These are phyloP conservation scores for Chalciporus sphaerocephalus DNA, from an alignment of 768 basidiomycete species.

Conservation along the genomic window DNA sequence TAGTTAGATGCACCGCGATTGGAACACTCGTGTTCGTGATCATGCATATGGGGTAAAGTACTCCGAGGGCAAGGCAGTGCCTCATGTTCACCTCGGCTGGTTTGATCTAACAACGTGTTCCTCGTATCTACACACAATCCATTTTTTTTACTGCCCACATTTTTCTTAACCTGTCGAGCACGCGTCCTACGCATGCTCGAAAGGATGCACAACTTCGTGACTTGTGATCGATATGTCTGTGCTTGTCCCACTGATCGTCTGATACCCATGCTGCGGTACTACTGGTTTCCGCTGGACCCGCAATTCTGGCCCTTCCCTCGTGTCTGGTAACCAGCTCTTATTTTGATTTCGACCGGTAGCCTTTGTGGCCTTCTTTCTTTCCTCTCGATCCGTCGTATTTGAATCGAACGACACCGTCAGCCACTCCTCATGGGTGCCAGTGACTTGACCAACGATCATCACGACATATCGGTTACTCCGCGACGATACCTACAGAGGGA, in stretches of 20 bases:
- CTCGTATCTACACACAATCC: conserved; percentile 9
- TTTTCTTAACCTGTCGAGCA: conserved; percentile 15
- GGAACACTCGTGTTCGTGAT: no score
- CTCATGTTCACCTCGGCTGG: conserved; percentile 20
- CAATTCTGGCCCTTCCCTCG: conserved; percentile 29
- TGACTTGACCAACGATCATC: conserved; percentile 9
- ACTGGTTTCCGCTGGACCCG: conserved; percentile 21
- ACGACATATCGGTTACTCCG: conserved; percentile 22
- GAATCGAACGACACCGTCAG: neutral
- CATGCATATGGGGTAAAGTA: no score
- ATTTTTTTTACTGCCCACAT: conserved; percentile 3
- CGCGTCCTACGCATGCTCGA: conserved; percentile 25
- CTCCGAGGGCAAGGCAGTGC: no score
- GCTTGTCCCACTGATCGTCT: conserved; percentile 12
- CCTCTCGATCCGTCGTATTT: conserved; percentile 2
- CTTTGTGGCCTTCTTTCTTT: conserved; percentile 4
- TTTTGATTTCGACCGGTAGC: conserved; percentile 11
- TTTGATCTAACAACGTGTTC: conserved; percentile 21
- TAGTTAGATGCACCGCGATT: no score
- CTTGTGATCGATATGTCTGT: conserved; percentile 21
- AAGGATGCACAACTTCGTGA: conserved; percentile 14
- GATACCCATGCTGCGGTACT: conserved; percentile 19
- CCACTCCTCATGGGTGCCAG: conserved; percentile 9
- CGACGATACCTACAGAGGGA: conserved; percentile 37
- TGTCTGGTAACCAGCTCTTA: conserved; percentile 24